Percentiles rank a stretch among this genome's conserved stretches.
Evolutionary conservation across 2,329 filamentous ascomycete species (phyloP).

Genomic region (Diplocarpon rosae): DNA sequence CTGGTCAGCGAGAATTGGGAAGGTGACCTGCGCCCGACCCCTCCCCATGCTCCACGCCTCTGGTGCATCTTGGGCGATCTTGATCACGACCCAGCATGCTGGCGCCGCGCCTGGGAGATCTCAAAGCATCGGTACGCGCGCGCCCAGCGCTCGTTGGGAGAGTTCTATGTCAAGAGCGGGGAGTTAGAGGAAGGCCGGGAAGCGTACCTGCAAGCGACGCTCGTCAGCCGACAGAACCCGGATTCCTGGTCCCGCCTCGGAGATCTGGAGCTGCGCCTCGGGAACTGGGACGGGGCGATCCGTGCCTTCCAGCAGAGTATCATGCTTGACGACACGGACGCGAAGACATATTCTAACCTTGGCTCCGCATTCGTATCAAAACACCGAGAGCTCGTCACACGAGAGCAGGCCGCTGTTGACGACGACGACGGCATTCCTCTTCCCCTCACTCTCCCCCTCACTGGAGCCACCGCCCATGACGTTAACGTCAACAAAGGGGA

Average conservation of each 20-base stretch:
- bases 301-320: conserved; percentile 78
- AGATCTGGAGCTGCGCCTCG: conserved; percentile 72
- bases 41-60: conserved; percentile 72
- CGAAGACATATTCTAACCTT: conserved; percentile 89
- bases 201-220: conserved; percentile 68
- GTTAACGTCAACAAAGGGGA: conserved; percentile 17
- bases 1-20: conserved; percentile 42
- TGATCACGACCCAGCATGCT: conserved; percentile 62
- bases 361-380: conserved; percentile 70
- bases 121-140: conserved; percentile 72
- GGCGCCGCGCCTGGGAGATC: conserved; percentile 78
- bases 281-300: conserved; percentile 65
- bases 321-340: conserved; percentile 76
- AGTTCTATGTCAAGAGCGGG: conserved; percentile 58
- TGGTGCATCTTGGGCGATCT: conserved; percentile 93
- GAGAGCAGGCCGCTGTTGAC: conserved; percentile 26
- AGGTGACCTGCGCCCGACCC: conserved; percentile 60
- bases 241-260: conserved; percentile 84
- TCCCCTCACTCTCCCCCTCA: too few species aligned
- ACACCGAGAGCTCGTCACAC: conserved; percentile 39
- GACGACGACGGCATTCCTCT: conserved; percentile 17
- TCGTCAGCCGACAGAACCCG: conserved; percentile 70
- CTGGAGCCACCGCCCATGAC: conserved; percentile 27
- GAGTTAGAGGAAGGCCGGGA: conserved; percentile 60
- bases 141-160: conserved; percentile 77